Evolutionary conservation across 2,329 filamentous ascomycete genomes (phyloP).

Genomic region (Alternaria hordeiaustralica): DNA sequence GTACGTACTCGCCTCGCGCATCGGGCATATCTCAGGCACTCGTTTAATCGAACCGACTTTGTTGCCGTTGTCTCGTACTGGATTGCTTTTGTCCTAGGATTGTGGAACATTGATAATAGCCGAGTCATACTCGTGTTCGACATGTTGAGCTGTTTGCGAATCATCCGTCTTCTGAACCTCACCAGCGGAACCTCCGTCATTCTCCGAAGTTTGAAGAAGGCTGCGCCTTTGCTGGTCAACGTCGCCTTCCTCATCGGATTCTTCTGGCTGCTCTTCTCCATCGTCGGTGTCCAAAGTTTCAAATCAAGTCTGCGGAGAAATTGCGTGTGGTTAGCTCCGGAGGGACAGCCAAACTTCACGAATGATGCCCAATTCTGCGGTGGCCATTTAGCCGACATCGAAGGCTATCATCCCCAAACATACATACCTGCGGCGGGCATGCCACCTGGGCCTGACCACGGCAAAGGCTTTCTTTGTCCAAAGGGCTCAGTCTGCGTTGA

Average conservation of each 20-base stretch:
- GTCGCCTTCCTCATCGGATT: slow-evolving; percentile 94
- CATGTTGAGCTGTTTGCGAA: slow-evolving; percentile 95
- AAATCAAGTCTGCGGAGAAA: slow-evolving; percentile 58
- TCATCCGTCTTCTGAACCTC: slow-evolving; percentile 85
- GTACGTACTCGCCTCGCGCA: slow-evolving; percentile 86
- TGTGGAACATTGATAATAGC: slow-evolving; percentile 70
- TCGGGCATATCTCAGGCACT: slow-evolving; percentile 89
- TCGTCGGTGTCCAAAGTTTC: slow-evolving; percentile 96
- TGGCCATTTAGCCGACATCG: slow-evolving; percentile 70
- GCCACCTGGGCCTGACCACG: slow-evolving; percentile 48
- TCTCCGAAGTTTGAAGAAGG: slow-evolving; percentile 91
- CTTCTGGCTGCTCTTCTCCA: slow-evolving; percentile 97
- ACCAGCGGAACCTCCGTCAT: slow-evolving; percentile 96
- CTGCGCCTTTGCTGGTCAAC: slow-evolving; percentile 86
- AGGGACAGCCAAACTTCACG: slow-evolving; percentile 60
- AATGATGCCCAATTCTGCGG: slow-evolving; percentile 78
- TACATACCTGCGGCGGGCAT: slow-evolving; percentile 68
- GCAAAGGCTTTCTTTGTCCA: slow-evolving; percentile 89
- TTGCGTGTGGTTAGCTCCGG: slow-evolving; percentile 62
- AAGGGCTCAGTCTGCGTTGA: slow-evolving; percentile 82
- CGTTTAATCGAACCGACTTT: slow-evolving; percentile 95
- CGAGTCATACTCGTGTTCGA: slow-evolving; percentile 87
- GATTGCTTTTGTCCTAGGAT: slow-evolving; percentile 80
- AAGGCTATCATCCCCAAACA: slow-evolving; percentile 56
- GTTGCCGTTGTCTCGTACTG: slow-evolving; percentile 94